Evolutionary conservation across 768 basidiomycete species (phyloP).

Genomic region (Solioccasus polychromus): DNA sequence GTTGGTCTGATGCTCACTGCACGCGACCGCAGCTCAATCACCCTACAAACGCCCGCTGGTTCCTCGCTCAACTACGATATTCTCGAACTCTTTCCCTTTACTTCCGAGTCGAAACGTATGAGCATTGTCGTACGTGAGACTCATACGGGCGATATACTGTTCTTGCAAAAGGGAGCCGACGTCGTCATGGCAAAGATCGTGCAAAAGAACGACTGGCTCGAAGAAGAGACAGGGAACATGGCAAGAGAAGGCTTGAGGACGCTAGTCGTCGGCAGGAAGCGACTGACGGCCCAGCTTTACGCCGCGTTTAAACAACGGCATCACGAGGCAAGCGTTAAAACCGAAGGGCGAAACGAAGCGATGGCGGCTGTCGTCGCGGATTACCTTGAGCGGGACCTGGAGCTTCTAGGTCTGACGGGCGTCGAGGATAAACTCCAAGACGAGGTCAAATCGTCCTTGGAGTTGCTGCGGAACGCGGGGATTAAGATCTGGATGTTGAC

Average conservation of each 20-base stretch:
- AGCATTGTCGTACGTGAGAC: constrained; percentile 90
- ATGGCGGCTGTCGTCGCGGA: constrained; percentile 73
- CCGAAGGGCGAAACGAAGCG: constrained; percentile 79
- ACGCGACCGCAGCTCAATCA: constrained; percentile 90
- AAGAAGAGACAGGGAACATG: constrained; percentile 99
- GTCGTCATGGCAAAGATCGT: constrained; percentile 97
- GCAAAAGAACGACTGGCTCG: constrained; percentile 96
- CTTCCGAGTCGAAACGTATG: constrained; percentile 98
- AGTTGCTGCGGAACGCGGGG: constrained; percentile 90
- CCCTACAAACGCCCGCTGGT: constrained; percentile 71
- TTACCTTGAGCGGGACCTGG: constrained; percentile 83
- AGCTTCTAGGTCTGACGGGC: constrained; percentile 92
- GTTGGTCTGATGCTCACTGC: constrained; percentile 87
- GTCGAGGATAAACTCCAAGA: constrained; percentile 99
- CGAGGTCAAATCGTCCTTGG: constrained; percentile 91
- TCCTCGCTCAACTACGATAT: constrained; percentile 71
- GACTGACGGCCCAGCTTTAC: constrained; percentile 67
- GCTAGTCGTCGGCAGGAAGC: constrained; percentile 85
- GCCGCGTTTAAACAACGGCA: constrained; percentile 68
- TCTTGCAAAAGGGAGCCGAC: constrained; percentile 96
- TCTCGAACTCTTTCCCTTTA: constrained; percentile 96
- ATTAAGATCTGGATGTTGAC: constrained; percentile 99
- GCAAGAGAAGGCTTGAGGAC: constrained; percentile 94
- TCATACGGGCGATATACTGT: constrained; percentile 73
- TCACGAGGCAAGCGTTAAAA: constrained; percentile 73